Percentiles rank a stretch among this genome's conserved stretches.
phyloP scores from a whole-genome alignment of 2,329 filamentous ascomycete species.

The Hypoxylon rubiginosum region DNA sequence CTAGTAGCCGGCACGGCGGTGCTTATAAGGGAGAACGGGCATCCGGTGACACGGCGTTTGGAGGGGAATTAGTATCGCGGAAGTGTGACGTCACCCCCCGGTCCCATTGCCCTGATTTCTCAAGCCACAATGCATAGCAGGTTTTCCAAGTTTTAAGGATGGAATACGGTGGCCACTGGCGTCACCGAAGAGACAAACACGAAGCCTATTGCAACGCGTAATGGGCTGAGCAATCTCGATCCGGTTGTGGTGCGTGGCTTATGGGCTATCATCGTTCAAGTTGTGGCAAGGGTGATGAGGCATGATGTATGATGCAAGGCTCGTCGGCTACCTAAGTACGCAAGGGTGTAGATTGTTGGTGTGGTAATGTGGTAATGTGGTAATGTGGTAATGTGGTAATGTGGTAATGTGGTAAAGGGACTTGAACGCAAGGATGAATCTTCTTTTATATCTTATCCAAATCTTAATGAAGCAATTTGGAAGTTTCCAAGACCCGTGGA shows the following conservation, averaged over 20 bases:
- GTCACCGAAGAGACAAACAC: constrained; percentile 32
- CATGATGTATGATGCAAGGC: constrained; percentile 11
- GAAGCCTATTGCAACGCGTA: constrained; percentile 27
- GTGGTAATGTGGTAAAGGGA: not conserved
- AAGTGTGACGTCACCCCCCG: constrained; percentile 40
- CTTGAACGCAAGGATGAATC: not conserved
- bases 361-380: not conserved
- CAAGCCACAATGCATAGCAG: constrained; percentile 6
- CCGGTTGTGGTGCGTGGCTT: constrained; percentile 12
- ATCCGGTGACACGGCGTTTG: constrained; percentile 28
- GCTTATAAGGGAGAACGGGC: constrained; percentile 32
- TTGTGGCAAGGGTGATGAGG: not conserved
- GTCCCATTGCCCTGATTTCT: constrained; percentile 38
- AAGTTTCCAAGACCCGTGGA: not conserved
- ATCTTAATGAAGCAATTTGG: constrained; percentile 4
- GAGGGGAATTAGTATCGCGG: constrained; percentile 27
- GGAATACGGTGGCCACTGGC: constrained; percentile 34
- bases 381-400: too few relatives aligned
- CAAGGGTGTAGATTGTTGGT: not conserved
- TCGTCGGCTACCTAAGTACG: not conserved
- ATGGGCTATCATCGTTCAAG: not conserved
- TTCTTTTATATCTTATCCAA: not conserved
- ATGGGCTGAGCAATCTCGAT: constrained; percentile 33
- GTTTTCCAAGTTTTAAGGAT: constrained; percentile 21
- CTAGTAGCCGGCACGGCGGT: constrained; percentile 20